Evolutionary conservation across 768 basidiomycete species (phyloP), one percentile per base, ranked within the genome.

Genomic region (Nidularia sp.): DNA sequence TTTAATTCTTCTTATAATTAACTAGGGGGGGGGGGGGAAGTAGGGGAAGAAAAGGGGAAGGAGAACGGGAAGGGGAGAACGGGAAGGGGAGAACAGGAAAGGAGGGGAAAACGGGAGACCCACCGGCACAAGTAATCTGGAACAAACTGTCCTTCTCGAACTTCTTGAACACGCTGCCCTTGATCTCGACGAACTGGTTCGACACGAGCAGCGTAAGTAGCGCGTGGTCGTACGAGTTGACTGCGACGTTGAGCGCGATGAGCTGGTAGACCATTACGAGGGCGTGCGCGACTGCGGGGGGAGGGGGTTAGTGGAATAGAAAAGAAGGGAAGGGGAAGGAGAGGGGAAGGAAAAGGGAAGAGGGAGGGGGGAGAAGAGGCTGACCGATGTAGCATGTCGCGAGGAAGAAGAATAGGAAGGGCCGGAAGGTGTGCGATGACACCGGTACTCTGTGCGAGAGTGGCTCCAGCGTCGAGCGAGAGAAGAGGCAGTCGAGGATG

Each of bases 131-230:
- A 45, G 94, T 95, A 53, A 99, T 95, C 68, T 99, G 97, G 66
- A 99, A 98, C 6, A 99, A 79, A 63, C 90, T 98, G 62, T 99
- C 97, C 66, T 98, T 99, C 66, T 98, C 97, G 61, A 99, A 98
- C 65, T 89, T 98, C 71, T 98, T 99, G 83, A 99, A 99, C 1
- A 99, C 97, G 64, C 91, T 93, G 34, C 96, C 95, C 70, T 99
- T 99, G 69, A 98, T 98, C 70, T 99, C 97, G 34, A 98, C 96
- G 62, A 99, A 98, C 67, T 99, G 97, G 63, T 98, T 99, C 44
- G 93, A 97, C 44, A 99, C 85, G 6, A 99, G 79, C 0, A 99
- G 79, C 0, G 95, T 97, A 39, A 99, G 77, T 5, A 99, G 82
- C 2, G 96, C 88, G 60, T 98, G 90, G 65, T 98, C 95, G 66